Base-by-base conservation (phyloP, 2,329 filamentous ascomycete genomes). In the Pseudogymnoascus sp. region DNA sequence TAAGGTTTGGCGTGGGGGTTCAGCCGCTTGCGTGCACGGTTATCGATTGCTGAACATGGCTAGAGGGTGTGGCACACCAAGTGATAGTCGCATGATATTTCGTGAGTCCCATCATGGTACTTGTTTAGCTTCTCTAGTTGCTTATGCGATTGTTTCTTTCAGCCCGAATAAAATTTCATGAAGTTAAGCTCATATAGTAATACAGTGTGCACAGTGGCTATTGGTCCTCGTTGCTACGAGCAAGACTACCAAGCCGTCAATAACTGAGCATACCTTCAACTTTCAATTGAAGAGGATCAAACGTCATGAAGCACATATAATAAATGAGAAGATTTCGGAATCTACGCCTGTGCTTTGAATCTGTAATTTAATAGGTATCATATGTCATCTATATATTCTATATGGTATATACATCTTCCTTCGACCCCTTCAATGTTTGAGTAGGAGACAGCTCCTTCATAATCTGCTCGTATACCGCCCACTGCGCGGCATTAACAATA, bases 401-500 rank as follows among this genome's bases (percentile, higher is more conserved):
- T 55, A 55, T 21, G 48, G 48, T 55, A 55, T 55, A 33, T 55
- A 55, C n/a, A 21, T 33, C 48, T 21, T 55, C 48, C 5, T 21
- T 33, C 48, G 48, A 55, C n/a, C 48, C 29, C 29, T 55, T 55
- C 9, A 55, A 13, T 33, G 48, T 33, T 33, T 55, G 48, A 55
- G 29, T 12, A 21, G 48, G 48, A 33, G 29, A 33, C 21, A 87
- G 70, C 69, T 83, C 78, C 27, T 73, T 71, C 88, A 96, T 93
- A 69, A 90, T 83, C 86, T 88, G 91, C 76, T 97, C 92, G 72
- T 97, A 97, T 5, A 90, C 84, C 25, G 88, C 88, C 92, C 92
- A 97, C 77, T 92, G 81, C n/a, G 90, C 88, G 2, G 93, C 92
- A 77, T 97, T 97, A 39, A 97, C 93, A 60, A 96, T 78, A 72